phyloP scores from a whole-genome alignment of 1,284 basidiomycete species.

The Cryptococcus hybrid region DNA sequence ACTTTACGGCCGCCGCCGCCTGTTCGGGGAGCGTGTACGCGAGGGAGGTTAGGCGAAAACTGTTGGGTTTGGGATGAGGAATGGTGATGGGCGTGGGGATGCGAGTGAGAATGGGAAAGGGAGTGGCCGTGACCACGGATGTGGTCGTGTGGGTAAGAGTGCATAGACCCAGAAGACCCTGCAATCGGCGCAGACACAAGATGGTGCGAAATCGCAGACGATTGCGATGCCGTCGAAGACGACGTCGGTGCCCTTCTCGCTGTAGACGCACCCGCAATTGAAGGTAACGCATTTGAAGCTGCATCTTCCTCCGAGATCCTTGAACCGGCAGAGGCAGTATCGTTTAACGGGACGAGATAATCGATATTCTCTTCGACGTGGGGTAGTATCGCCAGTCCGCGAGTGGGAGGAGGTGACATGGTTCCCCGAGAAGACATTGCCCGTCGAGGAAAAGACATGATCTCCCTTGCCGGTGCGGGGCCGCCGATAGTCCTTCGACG shows the following conservation, averaged over 20 bases:
- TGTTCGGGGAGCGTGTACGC: background rate
- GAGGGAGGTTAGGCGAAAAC: background rate
- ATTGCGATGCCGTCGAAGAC: background rate
- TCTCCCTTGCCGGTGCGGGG: constrained; percentile 18
- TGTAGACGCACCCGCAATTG: background rate
- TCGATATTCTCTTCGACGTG: constrained; percentile 22
- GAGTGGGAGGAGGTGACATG: constrained; percentile 19
- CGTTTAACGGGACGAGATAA: constrained; percentile 21
- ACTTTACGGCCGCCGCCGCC: constrained; percentile 25
- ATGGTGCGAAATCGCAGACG: background rate
- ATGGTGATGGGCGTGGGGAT: too few relatives aligned
- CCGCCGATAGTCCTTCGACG: constrained; percentile 40
- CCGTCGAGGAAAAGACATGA: constrained; percentile 16
- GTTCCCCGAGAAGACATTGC: constrained; percentile 14
- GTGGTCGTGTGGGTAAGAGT: background rate
- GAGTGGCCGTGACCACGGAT: background rate
- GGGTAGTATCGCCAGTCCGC: constrained; percentile 20
- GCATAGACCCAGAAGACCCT: background rate
- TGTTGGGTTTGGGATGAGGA: background rate
- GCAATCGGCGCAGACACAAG: too few relatives aligned
- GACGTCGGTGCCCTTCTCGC: background rate
- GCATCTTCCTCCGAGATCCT: constrained; percentile 22
- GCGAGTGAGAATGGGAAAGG: background rate
- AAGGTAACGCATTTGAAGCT: constrained; percentile 4
- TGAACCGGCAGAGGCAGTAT: constrained; percentile 10